phyloP scores from a whole-genome alignment of 257 asterid species.

The Solanum boliviense region DNA sequence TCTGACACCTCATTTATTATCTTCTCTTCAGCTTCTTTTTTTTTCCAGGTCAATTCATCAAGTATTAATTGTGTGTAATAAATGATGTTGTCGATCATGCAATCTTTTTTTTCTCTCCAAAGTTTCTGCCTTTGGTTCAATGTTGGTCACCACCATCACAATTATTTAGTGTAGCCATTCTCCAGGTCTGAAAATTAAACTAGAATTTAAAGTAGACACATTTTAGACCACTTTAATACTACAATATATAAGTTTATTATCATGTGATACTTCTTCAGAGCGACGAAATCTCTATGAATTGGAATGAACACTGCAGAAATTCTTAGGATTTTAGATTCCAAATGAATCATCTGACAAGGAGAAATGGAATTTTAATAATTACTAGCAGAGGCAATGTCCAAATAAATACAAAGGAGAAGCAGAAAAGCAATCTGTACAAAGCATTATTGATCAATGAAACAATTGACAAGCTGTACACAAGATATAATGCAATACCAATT shows the following conservation, averaged over 20 bases:
- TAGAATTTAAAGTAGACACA: not conserved
- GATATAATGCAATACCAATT: not conserved
- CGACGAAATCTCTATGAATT: not conserved
- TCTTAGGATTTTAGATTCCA: not conserved
- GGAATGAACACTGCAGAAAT: not conserved
- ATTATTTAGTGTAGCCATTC: too few relatives aligned
- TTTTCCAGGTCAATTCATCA: too few relatives aligned
- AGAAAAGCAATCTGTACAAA: not conserved
- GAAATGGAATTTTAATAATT: not conserved
- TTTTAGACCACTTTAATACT: not conserved
- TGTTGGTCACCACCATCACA: too few relatives aligned
- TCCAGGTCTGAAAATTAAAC: too few relatives aligned
- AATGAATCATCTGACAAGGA: not conserved
- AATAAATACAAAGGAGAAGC: not conserved
- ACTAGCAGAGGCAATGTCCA: not conserved
- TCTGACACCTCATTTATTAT: too few relatives aligned
- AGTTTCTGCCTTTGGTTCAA: too few relatives aligned
- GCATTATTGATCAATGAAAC: not conserved
- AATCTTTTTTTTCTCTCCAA: too few relatives aligned
- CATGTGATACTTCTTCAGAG: not conserved
- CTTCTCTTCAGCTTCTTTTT: too few relatives aligned
- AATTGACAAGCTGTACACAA: constrained; percentile 1
- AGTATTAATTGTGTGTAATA: too few relatives aligned
- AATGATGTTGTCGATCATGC: too few relatives aligned
- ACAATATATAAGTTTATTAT: not conserved